Conservation (phyloP, 208 protist species). For the Leishmania tarentolae region DNA sequence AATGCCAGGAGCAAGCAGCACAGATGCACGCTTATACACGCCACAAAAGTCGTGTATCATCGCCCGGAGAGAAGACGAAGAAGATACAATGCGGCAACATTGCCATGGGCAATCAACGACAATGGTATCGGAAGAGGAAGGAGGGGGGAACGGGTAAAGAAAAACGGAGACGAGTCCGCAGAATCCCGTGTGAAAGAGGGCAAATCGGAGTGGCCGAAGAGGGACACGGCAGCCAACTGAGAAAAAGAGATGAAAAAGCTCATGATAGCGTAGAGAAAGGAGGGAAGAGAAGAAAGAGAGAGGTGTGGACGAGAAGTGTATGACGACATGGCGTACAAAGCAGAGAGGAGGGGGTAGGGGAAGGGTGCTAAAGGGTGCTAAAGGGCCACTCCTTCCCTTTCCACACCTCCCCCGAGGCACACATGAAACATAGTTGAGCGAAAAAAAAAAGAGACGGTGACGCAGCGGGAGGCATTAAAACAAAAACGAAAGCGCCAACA, state of each 20-base stretch:
- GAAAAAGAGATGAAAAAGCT: constrained; percentile 2
- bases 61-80: not conserved
- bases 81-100: not conserved
- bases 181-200: not conserved
- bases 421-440: not conserved
- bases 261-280: not conserved
- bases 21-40: not conserved
- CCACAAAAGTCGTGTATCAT: not conserved
- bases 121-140: not conserved
- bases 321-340: not conserved
- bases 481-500: not conserved
- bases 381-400: not conserved
- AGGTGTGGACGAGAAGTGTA: not conserved
- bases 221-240: not conserved
- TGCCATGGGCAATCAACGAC: not conserved
- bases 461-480: not conserved
- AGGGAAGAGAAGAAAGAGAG: constrained; percentile 3
- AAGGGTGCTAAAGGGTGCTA: not conserved
- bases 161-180: not conserved
- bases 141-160: constrained; percentile 1
- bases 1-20: not conserved
- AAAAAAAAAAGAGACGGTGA: not conserved
- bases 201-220: not conserved
- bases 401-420: not conserved
- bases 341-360: not conserved